Evolutionary conservation across 1,139 yeast species (phyloP), one percentile per base, ranked within the genome.

Genomic region (Saccharomyces hybrid): DNA sequence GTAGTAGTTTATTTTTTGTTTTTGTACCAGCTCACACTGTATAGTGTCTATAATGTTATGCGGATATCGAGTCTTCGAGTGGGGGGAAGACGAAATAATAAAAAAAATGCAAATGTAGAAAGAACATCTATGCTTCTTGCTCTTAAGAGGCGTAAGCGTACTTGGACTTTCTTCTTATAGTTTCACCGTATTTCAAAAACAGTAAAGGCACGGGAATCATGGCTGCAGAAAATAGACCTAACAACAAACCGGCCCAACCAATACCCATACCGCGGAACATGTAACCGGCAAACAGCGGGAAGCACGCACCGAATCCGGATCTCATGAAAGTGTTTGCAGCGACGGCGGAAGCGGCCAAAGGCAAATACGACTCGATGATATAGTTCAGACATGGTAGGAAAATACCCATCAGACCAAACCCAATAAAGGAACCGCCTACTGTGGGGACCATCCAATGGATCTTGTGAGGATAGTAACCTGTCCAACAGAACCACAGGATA

Each of bases 361-460:
- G 69, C 59, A 88, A 75, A 67, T 89, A 90, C 44, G 87, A 76
- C 68, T 90, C 96, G 64, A 89, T 84, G 63, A 89, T 79, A 69
- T 89, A 89, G 67, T 84, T 87, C 64, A 89, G 73, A 56, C 89
- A 80, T 13, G 96, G 85, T 61, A 86, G 76, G 77, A 89, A 88
- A 58, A 89, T 84, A 52, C 85, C 76, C 64, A 88, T 74, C 60
- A 88, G 73, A 28, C 96, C 96, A 62, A 77, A 79, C 9, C 96
- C 96, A 51, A 85, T 78, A 61, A 84, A 80, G 0, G 80, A 65
- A 49, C 90, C 90, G 31, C 90, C 85, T 46, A 83, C 71, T 0
- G 91, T 81, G 41, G 96, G 96, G n/a, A 82, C 93, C 61, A 85
- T 84, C 93, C 95, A 89, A 68, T 84, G 95, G 38, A 87, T 81